These are phyloP conservation scores for Chrysanthemum lavandulifolium DNA, from an alignment of 129 eudicot genomes.

Conservation along the genomic window DNA sequence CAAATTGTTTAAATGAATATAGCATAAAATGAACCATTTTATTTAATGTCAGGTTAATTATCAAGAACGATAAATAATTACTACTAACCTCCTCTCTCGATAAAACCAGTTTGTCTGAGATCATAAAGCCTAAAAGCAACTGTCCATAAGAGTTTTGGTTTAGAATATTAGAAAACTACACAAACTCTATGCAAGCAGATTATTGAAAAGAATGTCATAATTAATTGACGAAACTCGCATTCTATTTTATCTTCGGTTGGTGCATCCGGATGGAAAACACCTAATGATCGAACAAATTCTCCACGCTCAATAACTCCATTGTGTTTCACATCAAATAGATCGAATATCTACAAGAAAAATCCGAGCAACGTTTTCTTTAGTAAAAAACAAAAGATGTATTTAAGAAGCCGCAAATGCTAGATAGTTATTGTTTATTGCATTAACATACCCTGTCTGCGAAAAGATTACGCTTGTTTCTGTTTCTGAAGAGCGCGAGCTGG, in stretches of 20 bases:
- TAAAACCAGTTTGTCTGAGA: slow-evolving; percentile 78
- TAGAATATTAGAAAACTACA: not conserved
- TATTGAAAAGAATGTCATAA: not conserved
- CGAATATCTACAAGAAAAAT: slow-evolving; percentile 64
- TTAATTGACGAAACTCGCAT: slow-evolving; percentile 31
- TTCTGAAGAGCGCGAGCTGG: slow-evolving; percentile 88
- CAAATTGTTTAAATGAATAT: too few relatives aligned
- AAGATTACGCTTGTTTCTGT: slow-evolving; percentile 73
- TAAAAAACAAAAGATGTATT: not conserved
- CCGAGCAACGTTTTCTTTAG: not conserved
- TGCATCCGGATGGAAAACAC: slow-evolving; percentile 55
- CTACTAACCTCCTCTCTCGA: slow-evolving; percentile 88
- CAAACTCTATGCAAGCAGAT: not conserved
- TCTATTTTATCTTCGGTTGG: slow-evolving; percentile 36
- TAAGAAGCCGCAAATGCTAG: not conserved
- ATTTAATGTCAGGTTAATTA: too few relatives aligned
- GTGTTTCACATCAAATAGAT: slow-evolving; percentile 80
- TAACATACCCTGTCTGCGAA: slow-evolving; percentile 79
- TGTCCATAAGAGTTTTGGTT: slow-evolving; percentile 31
- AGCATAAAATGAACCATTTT: too few relatives aligned
- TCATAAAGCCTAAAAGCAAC: slow-evolving; percentile 93
- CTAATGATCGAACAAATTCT: slow-evolving; percentile 56
- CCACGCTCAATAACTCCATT: slow-evolving; percentile 52
- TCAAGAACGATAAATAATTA: not conserved
- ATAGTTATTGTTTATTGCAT: slow-evolving; percentile 16